phyloP scores from a whole-genome alignment of 2,329 filamentous ascomycete genomes.

The Clarireedia hainanense region DNA sequence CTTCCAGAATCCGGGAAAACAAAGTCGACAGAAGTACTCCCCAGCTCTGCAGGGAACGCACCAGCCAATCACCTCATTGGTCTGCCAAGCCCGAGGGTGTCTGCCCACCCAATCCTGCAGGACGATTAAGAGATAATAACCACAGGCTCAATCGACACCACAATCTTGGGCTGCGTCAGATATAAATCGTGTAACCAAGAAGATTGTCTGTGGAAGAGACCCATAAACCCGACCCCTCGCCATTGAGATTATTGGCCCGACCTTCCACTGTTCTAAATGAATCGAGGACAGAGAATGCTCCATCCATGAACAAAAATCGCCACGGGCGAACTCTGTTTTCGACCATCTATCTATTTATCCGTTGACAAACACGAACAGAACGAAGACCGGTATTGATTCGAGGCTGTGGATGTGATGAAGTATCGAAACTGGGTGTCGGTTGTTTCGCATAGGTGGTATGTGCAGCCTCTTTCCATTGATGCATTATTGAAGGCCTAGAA shows the following conservation, averaged over 20 bases:
- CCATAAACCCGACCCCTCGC: too few relatives aligned
- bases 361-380: background rate
- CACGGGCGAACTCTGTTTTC: background rate
- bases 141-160: too few relatives aligned
- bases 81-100: background rate
- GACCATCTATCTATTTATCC: background rate
- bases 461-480: background rate
- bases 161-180: too few relatives aligned
- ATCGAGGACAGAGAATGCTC: too few relatives aligned
- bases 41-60: background rate
- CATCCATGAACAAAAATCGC: background rate
- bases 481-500: background rate
- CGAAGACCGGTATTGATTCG: too few relatives aligned
- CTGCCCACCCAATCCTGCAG: background rate
- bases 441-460: constrained; percentile 3
- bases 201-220: too few relatives aligned
- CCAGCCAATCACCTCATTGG: background rate
- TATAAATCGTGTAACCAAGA: too few relatives aligned
- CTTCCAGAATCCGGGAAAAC: background rate
- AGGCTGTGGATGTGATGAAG: background rate
- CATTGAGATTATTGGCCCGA: too few relatives aligned
- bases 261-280: too few relatives aligned
- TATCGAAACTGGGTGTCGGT: constrained; percentile 1
- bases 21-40: background rate
- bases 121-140: background rate